A percentile compares a stretch with the other conserved stretches of the same genome.
phyloP scores from a whole-genome alignment of 2,329 filamentous ascomycete species.

The Colletotrichum graminicola region DNA sequence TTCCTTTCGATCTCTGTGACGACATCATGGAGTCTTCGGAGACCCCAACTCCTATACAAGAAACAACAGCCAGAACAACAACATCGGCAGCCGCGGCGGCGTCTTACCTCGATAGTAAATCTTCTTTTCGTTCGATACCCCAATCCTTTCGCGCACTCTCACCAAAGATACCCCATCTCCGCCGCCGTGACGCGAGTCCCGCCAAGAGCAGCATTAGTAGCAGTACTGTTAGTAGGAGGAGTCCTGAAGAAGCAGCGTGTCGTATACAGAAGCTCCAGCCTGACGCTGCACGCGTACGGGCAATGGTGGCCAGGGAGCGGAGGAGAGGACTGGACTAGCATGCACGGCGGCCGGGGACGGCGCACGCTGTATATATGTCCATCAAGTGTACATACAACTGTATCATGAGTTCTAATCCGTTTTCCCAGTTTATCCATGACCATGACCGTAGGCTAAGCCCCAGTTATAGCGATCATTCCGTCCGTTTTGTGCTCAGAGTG shows the following conservation, averaged over 20 bases:
- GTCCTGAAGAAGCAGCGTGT: slow-evolving; percentile 60
- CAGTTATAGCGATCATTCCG: slow-evolving; percentile 28
- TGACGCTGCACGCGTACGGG: slow-evolving; percentile 56
- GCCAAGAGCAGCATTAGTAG: slow-evolving; percentile 48
- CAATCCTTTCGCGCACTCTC: slow-evolving; percentile 52
- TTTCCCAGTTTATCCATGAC: slow-evolving; percentile 11
- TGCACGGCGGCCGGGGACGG: slow-evolving; percentile 46
- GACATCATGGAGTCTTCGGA: slow-evolving; percentile 54
- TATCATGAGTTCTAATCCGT: slow-evolving; percentile 38
- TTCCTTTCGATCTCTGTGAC: slow-evolving; percentile 52
- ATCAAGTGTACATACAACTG: slow-evolving; percentile 47
- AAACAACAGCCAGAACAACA: slow-evolving; percentile 43
- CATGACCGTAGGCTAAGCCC: slow-evolving; percentile 11
- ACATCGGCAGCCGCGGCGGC: slow-evolving; percentile 45
- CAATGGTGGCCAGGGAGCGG: slow-evolving; percentile 55
- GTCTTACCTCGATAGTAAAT: slow-evolving; percentile 55
- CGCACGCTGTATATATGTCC: slow-evolving; percentile 56
- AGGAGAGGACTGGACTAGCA: slow-evolving; percentile 57
- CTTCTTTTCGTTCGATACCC: slow-evolving; percentile 51
- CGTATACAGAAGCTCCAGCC: slow-evolving; percentile 62
- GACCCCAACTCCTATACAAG: slow-evolving; percentile 59
- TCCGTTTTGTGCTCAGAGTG: neutral
- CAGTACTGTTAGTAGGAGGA: slow-evolving; percentile 53
- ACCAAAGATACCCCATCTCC: slow-evolving; percentile 50
- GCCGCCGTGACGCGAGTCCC: slow-evolving; percentile 51